A percentile compares a stretch with the other conserved stretches of the same genome.
Evolutionary conservation across 768 basidiomycete species (phyloP).

Genomic region (Xanthoconium purpureum): DNA sequence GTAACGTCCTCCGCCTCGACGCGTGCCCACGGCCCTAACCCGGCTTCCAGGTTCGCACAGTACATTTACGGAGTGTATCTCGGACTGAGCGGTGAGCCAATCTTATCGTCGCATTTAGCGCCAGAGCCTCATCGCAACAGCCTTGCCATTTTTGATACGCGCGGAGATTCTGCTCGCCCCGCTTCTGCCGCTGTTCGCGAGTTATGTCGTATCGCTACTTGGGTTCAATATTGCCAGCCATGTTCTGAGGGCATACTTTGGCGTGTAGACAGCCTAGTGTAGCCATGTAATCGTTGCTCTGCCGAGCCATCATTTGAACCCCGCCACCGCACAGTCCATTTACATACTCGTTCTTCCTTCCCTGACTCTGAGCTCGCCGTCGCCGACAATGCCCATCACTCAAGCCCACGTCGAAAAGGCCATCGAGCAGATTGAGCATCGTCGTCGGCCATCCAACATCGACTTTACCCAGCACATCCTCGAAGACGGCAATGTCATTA

Average conservation of each 20-base stretch:
- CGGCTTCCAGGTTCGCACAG: slow-evolving; percentile 65
- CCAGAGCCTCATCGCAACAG: slow-evolving; percentile 35
- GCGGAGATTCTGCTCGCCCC: slow-evolving; percentile 90
- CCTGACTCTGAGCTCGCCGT: slow-evolving; percentile 5
- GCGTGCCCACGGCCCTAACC: slow-evolving; percentile 6
- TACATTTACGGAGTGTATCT: slow-evolving; percentile 91
- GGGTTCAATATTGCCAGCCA: slow-evolving; percentile 89
- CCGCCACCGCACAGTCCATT: slow-evolving; percentile 17
- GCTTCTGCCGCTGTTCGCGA: slow-evolving; percentile 78
- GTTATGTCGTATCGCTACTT: slow-evolving; percentile 81
- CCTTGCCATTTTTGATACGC: slow-evolving; percentile 91
- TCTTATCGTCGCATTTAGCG: slow-evolving; percentile 1
- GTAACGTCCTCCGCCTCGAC: slow-evolving; percentile 39
- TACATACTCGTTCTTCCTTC: slow-evolving; percentile 1
- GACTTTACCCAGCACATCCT: slow-evolving; percentile 92
- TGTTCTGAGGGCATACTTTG: slow-evolving; percentile 81
- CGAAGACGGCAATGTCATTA: slow-evolving; percentile 88
- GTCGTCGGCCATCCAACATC: slow-evolving; percentile 54
- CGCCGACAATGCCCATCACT: slow-evolving; percentile 31
- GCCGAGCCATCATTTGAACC: slow-evolving; percentile 25
- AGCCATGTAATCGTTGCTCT: slow-evolving; percentile 8
- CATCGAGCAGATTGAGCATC: slow-evolving; percentile 40
- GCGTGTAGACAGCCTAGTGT: slow-evolving; percentile 21
- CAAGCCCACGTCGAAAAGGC: slow-evolving; percentile 36
- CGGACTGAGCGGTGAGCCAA: slow-evolving; percentile 66